Base-by-base conservation (phyloP, 2,329 filamentous ascomycete genomes). In the Alternaria brassicae region DNA sequence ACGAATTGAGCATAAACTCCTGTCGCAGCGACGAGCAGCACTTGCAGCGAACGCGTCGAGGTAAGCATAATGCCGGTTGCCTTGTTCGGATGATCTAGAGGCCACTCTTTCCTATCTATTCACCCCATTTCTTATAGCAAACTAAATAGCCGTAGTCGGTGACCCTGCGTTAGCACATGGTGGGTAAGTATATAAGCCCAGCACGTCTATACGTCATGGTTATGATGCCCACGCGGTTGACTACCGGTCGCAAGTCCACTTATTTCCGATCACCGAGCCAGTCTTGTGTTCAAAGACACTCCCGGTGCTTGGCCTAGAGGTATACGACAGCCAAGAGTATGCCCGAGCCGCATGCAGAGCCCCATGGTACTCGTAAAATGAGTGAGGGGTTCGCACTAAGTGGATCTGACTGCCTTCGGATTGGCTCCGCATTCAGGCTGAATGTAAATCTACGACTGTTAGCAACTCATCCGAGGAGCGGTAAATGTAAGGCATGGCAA, bases 361-460 rank as follows among this genome's bases (percentile, higher is more conserved):
- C 63, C 67, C 67, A 60, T 44, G 52, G 27, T 45, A 36, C 34
- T 19, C 32, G 45, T 23, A 27, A 37, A 34, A 19, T 37, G 34
- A 28, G 51, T 66, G 66, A 70, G 63, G 64, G 66, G 65, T 37
- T 61, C 19, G 45, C 65, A 53, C 59, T 63, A 66, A 32, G 27
- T 51, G 44, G n/a, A 19, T 8, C 21, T 12, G 6, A 17, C 2
- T 21, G 23, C 4, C 9, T 25, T 42, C 6, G 53, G 27, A 71
- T 69, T 69, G 59, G 67, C 10, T 25, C 6, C 6, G 30, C n/a
- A 61, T 67, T 72, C 52, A 69, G 68, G 61, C 68, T 65, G 60
- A 71, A 69, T 67, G 34, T 13, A 42, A 27, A 44, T 60, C 28
- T 21, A 25, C 23, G 30, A 44, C 47, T 25, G 47, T 36, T 13